phyloP scores from a whole-genome alignment of 768 basidiomycete genomes.

The Trametes punicea region DNA sequence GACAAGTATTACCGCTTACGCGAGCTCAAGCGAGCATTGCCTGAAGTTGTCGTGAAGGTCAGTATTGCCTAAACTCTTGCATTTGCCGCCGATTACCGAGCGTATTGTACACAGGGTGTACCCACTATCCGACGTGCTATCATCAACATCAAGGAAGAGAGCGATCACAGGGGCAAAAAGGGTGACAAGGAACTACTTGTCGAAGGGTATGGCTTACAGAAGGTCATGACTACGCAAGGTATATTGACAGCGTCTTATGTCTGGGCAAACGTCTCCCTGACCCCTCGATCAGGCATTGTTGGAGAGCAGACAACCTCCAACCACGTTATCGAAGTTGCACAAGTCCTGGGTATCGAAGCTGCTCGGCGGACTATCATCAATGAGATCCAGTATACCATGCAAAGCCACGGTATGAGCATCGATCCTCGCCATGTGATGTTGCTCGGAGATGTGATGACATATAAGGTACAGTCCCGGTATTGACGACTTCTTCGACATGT shows the following conservation, averaged over 20 bases:
- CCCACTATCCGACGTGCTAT: conserved; percentile 86
- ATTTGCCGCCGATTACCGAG: not conserved
- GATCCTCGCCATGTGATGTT: conserved; percentile 99
- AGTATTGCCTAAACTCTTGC: not conserved
- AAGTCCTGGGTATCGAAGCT: conserved; percentile 97
- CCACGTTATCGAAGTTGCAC: conserved; percentile 93
- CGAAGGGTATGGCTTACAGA: conserved; percentile 94
- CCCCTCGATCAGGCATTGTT: conserved; percentile 63
- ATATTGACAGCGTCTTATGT: not conserved
- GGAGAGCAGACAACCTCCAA: conserved; percentile 93
- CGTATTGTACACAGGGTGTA: conserved; percentile 59
- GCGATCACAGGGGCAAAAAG: conserved; percentile 74
- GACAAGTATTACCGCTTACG: conserved; percentile 84
- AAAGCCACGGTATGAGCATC: conserved; percentile 95
- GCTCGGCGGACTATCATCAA: conserved; percentile 92
- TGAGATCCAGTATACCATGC: conserved; percentile 97
- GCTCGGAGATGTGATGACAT: conserved; percentile 97
- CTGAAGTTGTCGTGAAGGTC: conserved; percentile 92
- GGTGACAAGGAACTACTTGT: conserved; percentile 91
- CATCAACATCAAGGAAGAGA: conserved; percentile 93
- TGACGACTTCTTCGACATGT: not conserved
- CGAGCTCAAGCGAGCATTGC: conserved; percentile 79
- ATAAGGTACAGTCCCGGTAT: conserved; percentile 78
- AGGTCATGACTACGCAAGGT: conserved; percentile 98
- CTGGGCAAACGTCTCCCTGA: not conserved